These are phyloP conservation scores for Naematelia aurantialba DNA, from an alignment of 768 basidiomycete species.

Conservation along the genomic window DNA sequence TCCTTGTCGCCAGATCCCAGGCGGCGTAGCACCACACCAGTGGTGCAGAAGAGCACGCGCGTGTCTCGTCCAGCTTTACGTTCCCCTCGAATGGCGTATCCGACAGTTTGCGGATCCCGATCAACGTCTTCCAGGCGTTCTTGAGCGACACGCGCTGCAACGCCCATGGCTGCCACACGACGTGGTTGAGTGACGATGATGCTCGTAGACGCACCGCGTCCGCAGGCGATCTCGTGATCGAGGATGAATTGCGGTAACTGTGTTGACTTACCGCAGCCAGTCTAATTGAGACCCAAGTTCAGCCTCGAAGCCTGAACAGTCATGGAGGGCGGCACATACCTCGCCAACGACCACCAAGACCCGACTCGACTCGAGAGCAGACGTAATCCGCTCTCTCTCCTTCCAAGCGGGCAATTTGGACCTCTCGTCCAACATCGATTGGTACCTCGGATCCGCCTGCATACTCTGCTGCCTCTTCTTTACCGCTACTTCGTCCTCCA, in stretches of 20 bases:
- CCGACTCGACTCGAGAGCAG: slow-evolving; percentile 58
- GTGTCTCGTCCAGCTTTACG: slow-evolving; percentile 64
- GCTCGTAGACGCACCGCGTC: slow-evolving; percentile 62
- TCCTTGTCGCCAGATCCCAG: slow-evolving; percentile 66
- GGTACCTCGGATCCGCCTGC: slow-evolving; percentile 56
- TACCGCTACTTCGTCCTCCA: slow-evolving; percentile 38
- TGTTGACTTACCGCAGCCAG: slow-evolving; percentile 72
- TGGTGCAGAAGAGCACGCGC: slow-evolving; percentile 84
- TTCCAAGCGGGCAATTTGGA: slow-evolving; percentile 71
- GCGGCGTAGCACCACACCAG: slow-evolving; percentile 81
- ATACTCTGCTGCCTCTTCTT: slow-evolving; percentile 57
- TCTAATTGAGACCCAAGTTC: slow-evolving; percentile 9
- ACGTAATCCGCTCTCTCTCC: slow-evolving; percentile 63
- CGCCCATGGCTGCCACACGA: slow-evolving; percentile 80
- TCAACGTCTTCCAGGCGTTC: slow-evolving; percentile 61
- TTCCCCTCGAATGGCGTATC: slow-evolving; percentile 87
- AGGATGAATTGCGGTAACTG: slow-evolving; percentile 84
- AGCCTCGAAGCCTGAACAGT: neutral
- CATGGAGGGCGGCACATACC: slow-evolving; percentile 52
- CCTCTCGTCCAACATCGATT: slow-evolving; percentile 59
- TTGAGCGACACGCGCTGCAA: slow-evolving; percentile 77
- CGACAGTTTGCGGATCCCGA: slow-evolving; percentile 59
- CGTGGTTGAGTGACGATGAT: slow-evolving; percentile 89
- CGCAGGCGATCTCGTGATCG: slow-evolving; percentile 67
- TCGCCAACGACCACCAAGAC: slow-evolving; percentile 86